Evolutionary conservation across 331 rosid species (phyloP).

Genomic region (Quercus tomentella): DNA sequence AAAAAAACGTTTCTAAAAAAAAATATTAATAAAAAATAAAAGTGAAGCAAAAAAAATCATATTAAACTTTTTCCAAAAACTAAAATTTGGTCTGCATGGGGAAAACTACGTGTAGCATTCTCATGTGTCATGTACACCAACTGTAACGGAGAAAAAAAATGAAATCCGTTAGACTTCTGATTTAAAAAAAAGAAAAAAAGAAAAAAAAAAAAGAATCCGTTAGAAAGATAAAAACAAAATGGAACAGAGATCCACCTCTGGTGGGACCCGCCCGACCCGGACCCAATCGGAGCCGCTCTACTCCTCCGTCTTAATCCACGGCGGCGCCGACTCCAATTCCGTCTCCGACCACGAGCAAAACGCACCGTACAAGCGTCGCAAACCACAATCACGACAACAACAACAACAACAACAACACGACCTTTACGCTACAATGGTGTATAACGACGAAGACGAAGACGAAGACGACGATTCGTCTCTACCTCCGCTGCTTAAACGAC

Average conservation of each 20-base stretch:
- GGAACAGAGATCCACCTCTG: conserved; percentile 51
- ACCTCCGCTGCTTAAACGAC: conserved; percentile 85
- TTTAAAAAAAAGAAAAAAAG: too few relatives aligned
- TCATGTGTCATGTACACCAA: too few relatives aligned
- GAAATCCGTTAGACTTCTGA: too few relatives aligned
- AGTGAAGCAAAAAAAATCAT: too few relatives aligned
- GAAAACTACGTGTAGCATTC: too few relatives aligned
- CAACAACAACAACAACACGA: conserved; percentile 37
- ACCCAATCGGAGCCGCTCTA: conserved; percentile 50
- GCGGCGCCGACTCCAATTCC: conserved; percentile 15
- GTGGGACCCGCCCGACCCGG: conserved; percentile 41
- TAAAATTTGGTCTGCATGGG: too few relatives aligned
- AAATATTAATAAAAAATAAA: too few relatives aligned
- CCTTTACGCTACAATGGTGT: conserved; percentile 73
- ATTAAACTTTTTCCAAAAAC: too few relatives aligned
- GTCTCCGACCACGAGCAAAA: conserved; percentile 19
- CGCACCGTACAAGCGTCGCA: conserved; percentile 2
- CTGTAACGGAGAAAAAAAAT: too few relatives aligned
- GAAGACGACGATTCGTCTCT: conserved; percentile 72
- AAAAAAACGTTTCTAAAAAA: too few relatives aligned
- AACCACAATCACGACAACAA: conserved; percentile 11
- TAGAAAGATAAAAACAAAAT: conserved; percentile 8
- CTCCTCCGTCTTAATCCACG: conserved; percentile 73
- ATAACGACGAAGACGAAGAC: conserved; percentile 52
- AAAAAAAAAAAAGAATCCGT: too few relatives aligned